phyloP scores from a whole-genome alignment of 352 stramenopile genomes.

The Pythium brassicae region DNA sequence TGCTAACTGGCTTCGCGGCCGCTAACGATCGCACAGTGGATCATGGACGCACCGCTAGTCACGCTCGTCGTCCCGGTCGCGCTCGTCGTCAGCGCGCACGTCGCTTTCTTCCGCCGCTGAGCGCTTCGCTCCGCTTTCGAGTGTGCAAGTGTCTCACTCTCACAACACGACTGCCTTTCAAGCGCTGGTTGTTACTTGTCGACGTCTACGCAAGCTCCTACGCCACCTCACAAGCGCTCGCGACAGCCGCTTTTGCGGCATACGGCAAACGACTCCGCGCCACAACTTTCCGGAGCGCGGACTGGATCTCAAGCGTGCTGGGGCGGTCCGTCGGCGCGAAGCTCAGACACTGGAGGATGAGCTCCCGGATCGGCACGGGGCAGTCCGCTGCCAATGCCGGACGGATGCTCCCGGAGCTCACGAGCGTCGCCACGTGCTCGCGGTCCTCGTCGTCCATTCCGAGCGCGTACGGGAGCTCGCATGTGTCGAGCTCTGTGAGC shows the following conservation, averaged over 20 bases:
- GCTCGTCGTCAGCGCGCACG: not conserved
- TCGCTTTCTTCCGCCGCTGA: too few species aligned
- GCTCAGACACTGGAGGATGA: conserved; percentile 39
- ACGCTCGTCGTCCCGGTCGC: conserved; percentile 18
- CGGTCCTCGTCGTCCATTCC: conserved; percentile 33
- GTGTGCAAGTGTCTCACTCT: too few species aligned
- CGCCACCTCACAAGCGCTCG: not conserved
- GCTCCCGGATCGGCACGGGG: conserved; percentile 35
- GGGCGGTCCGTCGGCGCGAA: conserved; percentile 40
- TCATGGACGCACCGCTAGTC: not conserved
- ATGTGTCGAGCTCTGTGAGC: conserved; percentile 61
- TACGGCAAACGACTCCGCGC: not conserved
- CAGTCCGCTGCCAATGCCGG: conserved; percentile 39
- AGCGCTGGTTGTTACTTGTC: too few species aligned
- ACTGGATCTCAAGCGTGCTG: conserved; percentile 29
- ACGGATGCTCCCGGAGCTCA: conserved; percentile 43
- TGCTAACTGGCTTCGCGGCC: not conserved
- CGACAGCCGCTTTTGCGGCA: not conserved
- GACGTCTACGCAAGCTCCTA: too few species aligned
- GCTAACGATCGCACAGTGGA: conserved; percentile 12
- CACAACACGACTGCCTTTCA: too few species aligned
- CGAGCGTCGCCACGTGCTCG: conserved; percentile 42
- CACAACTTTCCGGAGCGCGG: conserved; percentile 35
- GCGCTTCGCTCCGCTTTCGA: too few species aligned
- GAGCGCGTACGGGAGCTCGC: conserved; percentile 33